phyloP scores from a whole-genome alignment of 352 stramenopile species.

The Pythium grandisporangium region DNA sequence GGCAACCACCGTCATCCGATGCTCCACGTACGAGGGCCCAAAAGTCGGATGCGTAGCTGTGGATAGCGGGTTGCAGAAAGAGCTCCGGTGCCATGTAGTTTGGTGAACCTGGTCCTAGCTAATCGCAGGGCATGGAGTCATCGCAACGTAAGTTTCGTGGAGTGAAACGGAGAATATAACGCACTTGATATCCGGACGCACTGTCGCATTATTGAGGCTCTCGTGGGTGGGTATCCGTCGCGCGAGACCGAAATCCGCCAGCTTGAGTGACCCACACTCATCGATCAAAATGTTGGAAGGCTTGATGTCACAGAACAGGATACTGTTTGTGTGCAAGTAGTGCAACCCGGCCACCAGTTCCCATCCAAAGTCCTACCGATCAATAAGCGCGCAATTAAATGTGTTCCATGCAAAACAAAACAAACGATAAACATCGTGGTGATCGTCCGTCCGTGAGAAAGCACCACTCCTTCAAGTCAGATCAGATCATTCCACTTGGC shows the following conservation, averaged over 20 bases:
- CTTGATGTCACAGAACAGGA: slow-evolving; percentile 90
- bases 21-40: slow-evolving; percentile 53
- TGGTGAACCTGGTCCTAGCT: slow-evolving; percentile 65
- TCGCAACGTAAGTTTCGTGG: too few species aligned
- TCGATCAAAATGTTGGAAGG: slow-evolving; percentile 89
- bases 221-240: slow-evolving; percentile 65
- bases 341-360: slow-evolving; percentile 75
- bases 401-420: too few species aligned
- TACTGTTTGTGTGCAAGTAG: slow-evolving; percentile 83
- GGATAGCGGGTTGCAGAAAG: slow-evolving; percentile 71
- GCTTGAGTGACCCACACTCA: slow-evolving; percentile 88
- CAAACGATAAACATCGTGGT: too few species aligned
- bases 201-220: too few species aligned
- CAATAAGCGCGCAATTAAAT: too few species aligned
- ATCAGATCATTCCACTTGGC: too few species aligned
- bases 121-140: too few species aligned
- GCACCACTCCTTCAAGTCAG: too few species aligned
- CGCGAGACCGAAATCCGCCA: slow-evolving; percentile 86
- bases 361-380: slow-evolving; percentile 45
- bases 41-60: slow-evolving; percentile 88
- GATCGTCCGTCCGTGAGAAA: too few species aligned
- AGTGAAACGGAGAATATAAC: too few species aligned
- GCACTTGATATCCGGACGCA: too few species aligned
- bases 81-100: slow-evolving; percentile 92
- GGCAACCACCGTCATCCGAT: neutral